These are phyloP conservation scores for Anthracocystis panici-leucophaei DNA, from an alignment of 1,284 basidiomycete species.

Conservation along the genomic window DNA sequence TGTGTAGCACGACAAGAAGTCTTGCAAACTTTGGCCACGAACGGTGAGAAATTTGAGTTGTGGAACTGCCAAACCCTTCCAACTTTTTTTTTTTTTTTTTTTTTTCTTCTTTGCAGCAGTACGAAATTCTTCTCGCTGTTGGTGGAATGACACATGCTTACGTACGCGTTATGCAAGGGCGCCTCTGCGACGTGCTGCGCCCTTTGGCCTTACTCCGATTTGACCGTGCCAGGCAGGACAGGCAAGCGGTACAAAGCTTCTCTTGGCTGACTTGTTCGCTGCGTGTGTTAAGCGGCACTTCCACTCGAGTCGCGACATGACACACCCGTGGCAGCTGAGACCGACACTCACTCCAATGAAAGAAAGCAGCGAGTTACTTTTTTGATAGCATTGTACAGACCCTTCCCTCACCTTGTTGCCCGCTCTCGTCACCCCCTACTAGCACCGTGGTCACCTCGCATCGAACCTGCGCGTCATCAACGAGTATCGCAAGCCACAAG, in stretches of 20 bases:
- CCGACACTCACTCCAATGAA: constrained; percentile 29
- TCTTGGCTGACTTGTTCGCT: constrained; percentile 4
- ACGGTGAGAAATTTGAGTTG: background rate
- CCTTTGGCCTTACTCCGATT: constrained; percentile 3
- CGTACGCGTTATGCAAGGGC: background rate
- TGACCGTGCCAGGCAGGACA: constrained; percentile 12
- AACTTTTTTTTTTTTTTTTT: constrained; percentile 27
- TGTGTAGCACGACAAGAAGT: background rate
- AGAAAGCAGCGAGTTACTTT: background rate
- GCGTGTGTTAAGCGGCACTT: background rate
- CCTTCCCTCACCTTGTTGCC: background rate
- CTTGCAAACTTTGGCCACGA: no score
- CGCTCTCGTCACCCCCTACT: background rate
- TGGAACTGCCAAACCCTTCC: constrained; percentile 25
- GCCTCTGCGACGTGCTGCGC: constrained; percentile 10
- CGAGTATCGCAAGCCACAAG: background rate
- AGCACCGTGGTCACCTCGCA: background rate
- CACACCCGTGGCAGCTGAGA: constrained; percentile 33
- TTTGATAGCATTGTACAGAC: constrained; percentile 6
- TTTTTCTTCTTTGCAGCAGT: constrained; percentile 4
- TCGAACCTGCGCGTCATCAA: background rate
- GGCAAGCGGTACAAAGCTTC: background rate
- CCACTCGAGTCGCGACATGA: constrained; percentile 18
- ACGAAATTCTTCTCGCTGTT: constrained; percentile 29
- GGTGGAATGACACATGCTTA: constrained; percentile 27